Base-by-base conservation (phyloP, 2,329 filamentous ascomycete genomes). In the Xylariales sp. region DNA sequence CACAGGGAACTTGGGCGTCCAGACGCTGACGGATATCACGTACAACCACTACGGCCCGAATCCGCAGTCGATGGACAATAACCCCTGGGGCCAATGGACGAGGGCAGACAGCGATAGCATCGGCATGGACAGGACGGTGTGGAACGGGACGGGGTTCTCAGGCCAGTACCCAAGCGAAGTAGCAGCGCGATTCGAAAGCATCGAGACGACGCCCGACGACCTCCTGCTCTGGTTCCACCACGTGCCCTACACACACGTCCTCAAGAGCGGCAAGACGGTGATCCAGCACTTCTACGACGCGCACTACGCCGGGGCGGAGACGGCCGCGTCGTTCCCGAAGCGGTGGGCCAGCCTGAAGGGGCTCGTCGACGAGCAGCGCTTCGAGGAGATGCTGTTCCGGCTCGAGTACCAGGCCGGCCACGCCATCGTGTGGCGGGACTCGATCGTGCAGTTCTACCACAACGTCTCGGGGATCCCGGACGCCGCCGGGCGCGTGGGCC, bases 191-290 rank as follows among this genome's bases (percentile, higher is more conserved):
- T 93, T 85, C 74, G 90, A 93, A 71, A 79, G 85, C 50, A 80
- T 88, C 18, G 83, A 85, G 14, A 89, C 86, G 0, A 92, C 90
- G 0, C 90, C 90, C 0, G 90, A 92, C 68, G 82, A 92, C 28
- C 80, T 93, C 0, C 78, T 93, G 2, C 81, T 93, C 1, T 93
- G 90, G 90, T 93, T 93, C 79, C 91, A 93, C 76, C 91, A 93
- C 74, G 89, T 93, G 0, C 85, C 85, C 3, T 93, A 91, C 75
- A 91, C 87, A 0, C 86, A 91, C 46, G 78, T 76, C 6, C 83
- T 93, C 1, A 82, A 88, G n/a, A 87, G 85, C 0, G 88, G 89
- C 10, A 87, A 90, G 77, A 91, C 90, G 0, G 89, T 93, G 2
- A 88, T 88, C 73, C 81, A 85, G 74, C 79, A 83, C 62, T 84